These are phyloP conservation scores for Dendrobium huoshanense DNA, from an alignment of 106 monocot species.

Conservation along the genomic window DNA sequence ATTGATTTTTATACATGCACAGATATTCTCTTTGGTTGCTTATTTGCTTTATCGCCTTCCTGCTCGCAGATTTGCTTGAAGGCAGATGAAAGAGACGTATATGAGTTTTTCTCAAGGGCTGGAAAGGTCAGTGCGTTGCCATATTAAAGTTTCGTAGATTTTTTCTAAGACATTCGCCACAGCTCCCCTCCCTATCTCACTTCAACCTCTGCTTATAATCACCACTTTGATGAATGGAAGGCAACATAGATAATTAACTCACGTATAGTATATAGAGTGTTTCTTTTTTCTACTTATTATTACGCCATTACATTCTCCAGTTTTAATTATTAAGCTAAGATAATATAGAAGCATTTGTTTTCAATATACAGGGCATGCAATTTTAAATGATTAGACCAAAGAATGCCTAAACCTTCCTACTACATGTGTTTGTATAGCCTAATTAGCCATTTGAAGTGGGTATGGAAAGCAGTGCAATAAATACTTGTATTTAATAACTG, in stretches of 20 bases:
- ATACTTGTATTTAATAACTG: not conserved
- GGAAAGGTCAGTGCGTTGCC: conserved; percentile 64
- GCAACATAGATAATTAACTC: not conserved
- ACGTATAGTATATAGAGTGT: not conserved
- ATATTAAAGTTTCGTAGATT: not conserved
- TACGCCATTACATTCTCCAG: not conserved
- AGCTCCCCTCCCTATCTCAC: not conserved
- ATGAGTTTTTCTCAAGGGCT: conserved; percentile 93
- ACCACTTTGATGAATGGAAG: not conserved
- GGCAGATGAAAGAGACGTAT: conserved; percentile 94
- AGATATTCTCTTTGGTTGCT: not conserved
- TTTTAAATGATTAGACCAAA: not conserved
- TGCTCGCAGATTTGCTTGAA: conserved; percentile 66
- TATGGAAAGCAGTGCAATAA: not conserved
- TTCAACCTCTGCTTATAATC: not conserved
- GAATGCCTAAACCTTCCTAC: not conserved
- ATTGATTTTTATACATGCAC: not conserved
- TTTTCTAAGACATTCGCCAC: not conserved
- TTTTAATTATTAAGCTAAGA: not conserved
- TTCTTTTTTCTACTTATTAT: not conserved
- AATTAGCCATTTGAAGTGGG: not conserved
- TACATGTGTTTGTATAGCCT: not conserved
- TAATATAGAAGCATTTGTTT: not conserved
- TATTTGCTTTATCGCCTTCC: not conserved
- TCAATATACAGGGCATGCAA: not conserved